These are phyloP conservation scores for Piper longum DNA, from an alignment of 164 flowering plant species.

Conservation along the genomic window DNA sequence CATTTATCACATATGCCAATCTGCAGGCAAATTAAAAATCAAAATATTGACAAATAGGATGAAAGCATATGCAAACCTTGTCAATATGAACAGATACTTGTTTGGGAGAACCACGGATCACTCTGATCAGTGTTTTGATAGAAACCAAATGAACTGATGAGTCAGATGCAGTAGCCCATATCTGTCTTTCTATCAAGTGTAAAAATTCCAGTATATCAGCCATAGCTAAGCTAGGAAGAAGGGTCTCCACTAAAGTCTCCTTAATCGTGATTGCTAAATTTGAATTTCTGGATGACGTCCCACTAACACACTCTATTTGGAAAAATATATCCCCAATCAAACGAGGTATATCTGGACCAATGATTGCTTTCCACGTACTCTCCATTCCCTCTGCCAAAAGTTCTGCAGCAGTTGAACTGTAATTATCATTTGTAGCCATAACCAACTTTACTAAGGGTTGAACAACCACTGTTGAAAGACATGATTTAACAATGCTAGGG, in stretches of 20 bases:
- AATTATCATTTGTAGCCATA: conserved; percentile 86
- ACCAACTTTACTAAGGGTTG: conserved; percentile 78
- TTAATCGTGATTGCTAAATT: conserved; percentile 30
- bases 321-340: conserved; percentile 76
- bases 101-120: conserved; percentile 77
- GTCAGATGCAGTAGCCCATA: conserved; percentile 98
- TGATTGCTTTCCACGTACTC: conserved; percentile 72
- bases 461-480: conserved; percentile 50
- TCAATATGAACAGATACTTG: conserved; percentile 55
- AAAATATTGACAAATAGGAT: background rate
- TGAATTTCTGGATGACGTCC: conserved; percentile 31
- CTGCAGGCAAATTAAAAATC: background rate
- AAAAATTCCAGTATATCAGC: conserved; percentile 72
- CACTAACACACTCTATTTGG: conserved; percentile 82
- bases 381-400: conserved; percentile 98
- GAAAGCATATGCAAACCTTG: conserved; percentile 50
- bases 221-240: conserved; percentile 94
- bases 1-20: background rate
- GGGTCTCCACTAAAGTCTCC: conserved; percentile 64
- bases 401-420: conserved; percentile 89
- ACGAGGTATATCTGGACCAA: conserved; percentile 66
- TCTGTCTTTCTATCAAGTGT: conserved; percentile 68
- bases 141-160: conserved; percentile 91
- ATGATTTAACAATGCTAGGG: conserved; percentile 75
- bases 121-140: conserved; percentile 68